Evolutionary conservation across 176 grass and related monocot genomes (phyloP), one percentile per base, ranked within the genome.

Genomic region (Elymus sibiricus): DNA sequence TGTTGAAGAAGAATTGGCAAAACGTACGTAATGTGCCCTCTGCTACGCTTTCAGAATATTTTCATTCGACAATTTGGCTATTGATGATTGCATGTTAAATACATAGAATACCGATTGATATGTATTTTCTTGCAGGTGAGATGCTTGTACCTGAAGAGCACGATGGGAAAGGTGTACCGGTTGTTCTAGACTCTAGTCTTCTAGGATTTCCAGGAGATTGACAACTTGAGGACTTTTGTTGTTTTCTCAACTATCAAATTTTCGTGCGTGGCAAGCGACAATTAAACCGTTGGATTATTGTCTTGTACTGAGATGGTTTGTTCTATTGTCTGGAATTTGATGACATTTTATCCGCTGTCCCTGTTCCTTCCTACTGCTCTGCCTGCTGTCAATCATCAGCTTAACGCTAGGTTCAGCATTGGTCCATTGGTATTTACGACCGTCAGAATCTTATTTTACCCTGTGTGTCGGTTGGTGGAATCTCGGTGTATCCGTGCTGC

Each of bases 111-210:
- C 70, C 87, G 38, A 14, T 31, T 32, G 56, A 4, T 79, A 2
- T 67, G 5, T 28, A 10, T 67, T 11, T 69, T 22, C 3, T 64
- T 83, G 59, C 64, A 92, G 92, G 95, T 94, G 78, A 86, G 95
- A 61, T 95, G 95, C 81, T 80, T 98, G 89, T 93, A 98, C 80
- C 82, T 95, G 70, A 98, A 98, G 93, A 95, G 89, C 91, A 98
- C 93, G 3, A 93, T 98, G 95, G 93, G 95, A 17, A 93, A 90
- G 65, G 82, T 82, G 38, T 72, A 78, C 47, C 69, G 91, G 32
- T 84, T 98, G 68, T 95, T 95, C 78, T 95, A 85, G 87, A 60
- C 16, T 42, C 71, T 49, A 68, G 66, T 35, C 67, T 61, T 73
- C 15, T 84, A 68, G 40, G 72, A 66, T 26, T 61, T 80, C 42